phyloP scores from a whole-genome alignment of 2,329 filamentous ascomycete genomes.

The Colletotrichum gloeosporioides region DNA sequence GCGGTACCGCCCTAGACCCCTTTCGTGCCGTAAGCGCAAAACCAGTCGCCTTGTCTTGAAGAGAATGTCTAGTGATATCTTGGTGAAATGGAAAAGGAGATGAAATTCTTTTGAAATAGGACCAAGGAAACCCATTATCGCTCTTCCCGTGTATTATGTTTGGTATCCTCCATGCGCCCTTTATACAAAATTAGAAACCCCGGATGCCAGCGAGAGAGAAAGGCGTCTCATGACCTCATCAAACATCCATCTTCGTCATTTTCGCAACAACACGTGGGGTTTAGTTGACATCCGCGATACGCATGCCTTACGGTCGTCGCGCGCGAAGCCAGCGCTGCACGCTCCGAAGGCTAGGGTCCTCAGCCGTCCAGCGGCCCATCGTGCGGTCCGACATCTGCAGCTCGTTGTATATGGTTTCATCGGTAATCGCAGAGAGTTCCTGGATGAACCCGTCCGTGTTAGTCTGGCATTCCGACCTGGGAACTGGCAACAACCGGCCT shows the following conservation, averaged over 20 bases:
- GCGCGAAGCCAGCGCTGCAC: constrained; percentile 65
- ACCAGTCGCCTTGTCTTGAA: neutral
- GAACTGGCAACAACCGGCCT: neutral
- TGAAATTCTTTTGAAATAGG: neutral
- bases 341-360: constrained; percentile 63
- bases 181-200: neutral
- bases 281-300: neutral
- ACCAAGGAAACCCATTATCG: neutral
- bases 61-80: neutral
- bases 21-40: neutral
- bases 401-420: constrained; percentile 63
- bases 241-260: neutral
- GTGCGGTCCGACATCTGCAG: constrained; percentile 57
- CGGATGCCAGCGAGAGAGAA: neutral
- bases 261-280: neutral
- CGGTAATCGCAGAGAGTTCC: constrained; percentile 64
- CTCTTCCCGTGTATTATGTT: neutral
- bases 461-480: neutral
- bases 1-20: neutral
- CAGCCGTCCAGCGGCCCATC: constrained; percentile 66
- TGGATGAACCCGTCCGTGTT: constrained; percentile 27
- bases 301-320: constrained; percentile 29
- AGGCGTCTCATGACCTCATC: neutral
- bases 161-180: constrained; percentile 18
- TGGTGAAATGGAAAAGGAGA: neutral